A percentile compares a stretch with the other conserved stretches of the same genome.
Conservation (phyloP, 768 basidiomycete species). For the Leccinum disarticulatum region DNA sequence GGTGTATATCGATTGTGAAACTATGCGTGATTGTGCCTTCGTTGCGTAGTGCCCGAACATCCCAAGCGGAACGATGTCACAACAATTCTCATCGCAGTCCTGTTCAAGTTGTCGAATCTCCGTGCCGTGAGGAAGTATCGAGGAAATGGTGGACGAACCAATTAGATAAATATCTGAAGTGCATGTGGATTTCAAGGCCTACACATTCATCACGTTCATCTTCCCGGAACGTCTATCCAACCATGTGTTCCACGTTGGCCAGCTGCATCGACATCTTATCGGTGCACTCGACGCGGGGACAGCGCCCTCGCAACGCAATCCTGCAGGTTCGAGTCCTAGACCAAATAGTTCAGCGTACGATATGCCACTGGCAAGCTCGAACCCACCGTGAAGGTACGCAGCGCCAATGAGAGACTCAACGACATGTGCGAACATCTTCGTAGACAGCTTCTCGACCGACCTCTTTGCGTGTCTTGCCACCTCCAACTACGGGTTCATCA, state of each 20-base stretch:
- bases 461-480: constrained; percentile 28
- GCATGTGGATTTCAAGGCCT: no score
- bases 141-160: no score
- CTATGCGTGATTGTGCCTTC: no score
- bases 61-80: no score
- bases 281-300: constrained; percentile 25
- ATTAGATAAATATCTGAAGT: no score
- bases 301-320: constrained; percentile 45
- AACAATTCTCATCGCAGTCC: no score
- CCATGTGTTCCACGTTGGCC: constrained; percentile 56
- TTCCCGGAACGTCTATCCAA: constrained; percentile 62
- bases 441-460: constrained; percentile 49
- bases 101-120: no score
- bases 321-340: constrained; percentile 51
- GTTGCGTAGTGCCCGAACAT: no score
- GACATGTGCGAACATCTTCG: constrained; percentile 83
- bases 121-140: no score
- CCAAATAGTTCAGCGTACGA: constrained; percentile 59
- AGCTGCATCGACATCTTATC: constrained; percentile 51
- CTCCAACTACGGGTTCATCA: constrained; percentile 19
- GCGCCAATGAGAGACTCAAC: constrained; percentile 76
- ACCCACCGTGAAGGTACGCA: constrained; percentile 63
- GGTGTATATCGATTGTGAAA: no score
- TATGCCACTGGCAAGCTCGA: constrained; percentile 47
- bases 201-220: no score